Evolutionary conservation across 371 early-diverging fungal species (phyloP), one percentile per base, ranked within the genome.

Genomic region (Saksenaea vasiformis): DNA sequence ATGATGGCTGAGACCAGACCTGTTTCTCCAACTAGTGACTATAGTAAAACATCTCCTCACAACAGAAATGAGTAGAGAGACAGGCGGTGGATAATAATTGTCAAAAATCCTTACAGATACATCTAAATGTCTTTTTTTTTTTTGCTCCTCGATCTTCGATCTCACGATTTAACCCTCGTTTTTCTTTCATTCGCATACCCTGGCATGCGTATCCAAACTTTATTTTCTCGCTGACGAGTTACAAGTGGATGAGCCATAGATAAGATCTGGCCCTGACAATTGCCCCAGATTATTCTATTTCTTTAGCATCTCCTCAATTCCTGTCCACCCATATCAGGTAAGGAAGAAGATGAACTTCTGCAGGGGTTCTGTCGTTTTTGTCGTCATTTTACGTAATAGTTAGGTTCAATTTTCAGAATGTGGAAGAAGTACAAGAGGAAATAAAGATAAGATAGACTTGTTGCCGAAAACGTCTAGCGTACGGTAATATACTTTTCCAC

Each of bases 321-420:
- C 22, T 22, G n/a, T 1, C 22, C 2, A 47, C 5, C 51, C 11
- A 47, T 47, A 47, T 47, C 51, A 22, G 22, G 51, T 47, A 22
- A 47, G 22, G 19, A 47, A 47, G 19, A 10, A 47, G 51, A n/a
- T 47, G 51, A 10, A 8, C 22, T 22, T 10, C 51, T 47, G 51
- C 51, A 47, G 51, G 51, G 47, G 51, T 17, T 47, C n/a, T 22
- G 24, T 19, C 10, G n/a, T 5, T 11, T 47, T 47, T 47, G 51
- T 47, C 51, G 51, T 47, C 51, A 47, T 22, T 47, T 47, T 47
- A 47, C 51, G 51, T 47, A 47, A 47, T n/a, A 47, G 19, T 47
- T 7, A n/a, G 10, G 22, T 22, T 22, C 22, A 19, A 22, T 8
- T n/a, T 19, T 22, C 51, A 19, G 22, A 17, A 10, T 47, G 7